Conservation (phyloP, 2,329 filamentous ascomycete genomes). For the Alternaria ethzedia region DNA sequence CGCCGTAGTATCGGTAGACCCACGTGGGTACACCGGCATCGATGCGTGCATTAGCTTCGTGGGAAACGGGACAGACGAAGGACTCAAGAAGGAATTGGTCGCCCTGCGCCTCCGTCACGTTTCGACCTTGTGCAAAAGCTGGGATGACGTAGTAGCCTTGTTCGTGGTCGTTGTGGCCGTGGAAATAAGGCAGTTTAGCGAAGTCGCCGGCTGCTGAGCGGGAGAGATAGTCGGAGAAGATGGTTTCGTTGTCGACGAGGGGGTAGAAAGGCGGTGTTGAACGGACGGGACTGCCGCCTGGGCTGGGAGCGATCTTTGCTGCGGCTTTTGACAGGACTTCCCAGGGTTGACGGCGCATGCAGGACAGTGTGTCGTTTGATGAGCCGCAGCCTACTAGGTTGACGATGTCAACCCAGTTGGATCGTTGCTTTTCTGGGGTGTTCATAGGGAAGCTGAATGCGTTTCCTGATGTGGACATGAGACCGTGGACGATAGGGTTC, state of each 20-base stretch:
- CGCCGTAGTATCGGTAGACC: constrained; percentile 28
- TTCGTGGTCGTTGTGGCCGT: constrained; percentile 28
- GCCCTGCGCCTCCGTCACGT: constrained; percentile 20
- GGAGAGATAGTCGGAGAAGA: constrained; percentile 29
- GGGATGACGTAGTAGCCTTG: constrained; percentile 29
- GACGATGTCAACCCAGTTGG: constrained; percentile 24
- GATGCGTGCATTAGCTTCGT: constrained; percentile 14
- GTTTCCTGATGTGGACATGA: constrained; percentile 49
- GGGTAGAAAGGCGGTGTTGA: constrained; percentile 26
- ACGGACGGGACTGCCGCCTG: constrained; percentile 22
- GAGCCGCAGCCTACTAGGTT: constrained; percentile 20
- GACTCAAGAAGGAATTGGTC: constrained; percentile 20
- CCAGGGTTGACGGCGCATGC: constrained; percentile 24
- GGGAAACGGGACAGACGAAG: constrained; percentile 22
- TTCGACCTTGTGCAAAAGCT: constrained; percentile 23
- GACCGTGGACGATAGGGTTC: constrained; percentile 56
- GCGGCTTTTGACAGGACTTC: constrained; percentile 14
- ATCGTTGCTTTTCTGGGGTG: constrained; percentile 14
- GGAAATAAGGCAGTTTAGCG: constrained; percentile 23
- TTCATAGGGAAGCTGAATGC: constrained; percentile 26
- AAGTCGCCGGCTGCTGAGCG: constrained; percentile 16
- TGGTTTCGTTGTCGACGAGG: constrained; percentile 22
- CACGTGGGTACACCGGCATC: constrained; percentile 19
- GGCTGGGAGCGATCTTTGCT: constrained; percentile 19
- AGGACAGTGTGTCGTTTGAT: constrained; percentile 14